A percentile compares a stretch with the other conserved stretches of the same genome.
These are phyloP conservation scores for Euryodendron excelsum DNA, from an alignment of 148 eudicot species.

Conservation along the genomic window DNA sequence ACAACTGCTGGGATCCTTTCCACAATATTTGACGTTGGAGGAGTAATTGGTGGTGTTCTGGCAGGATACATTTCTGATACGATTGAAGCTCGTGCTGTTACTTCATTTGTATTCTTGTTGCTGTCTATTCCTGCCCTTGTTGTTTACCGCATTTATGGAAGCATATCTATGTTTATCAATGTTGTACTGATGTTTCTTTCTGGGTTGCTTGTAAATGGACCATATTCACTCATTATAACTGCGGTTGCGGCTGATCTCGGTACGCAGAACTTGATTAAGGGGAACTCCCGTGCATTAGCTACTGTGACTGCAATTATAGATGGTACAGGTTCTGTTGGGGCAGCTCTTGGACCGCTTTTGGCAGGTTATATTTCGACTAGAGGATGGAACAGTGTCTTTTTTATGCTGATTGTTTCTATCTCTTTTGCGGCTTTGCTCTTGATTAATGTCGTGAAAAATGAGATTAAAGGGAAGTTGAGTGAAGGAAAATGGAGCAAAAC, in stretches of 20 bases:
- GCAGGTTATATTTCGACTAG: slow-evolving; percentile 86
- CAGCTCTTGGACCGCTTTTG: slow-evolving; percentile 93
- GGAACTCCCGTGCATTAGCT: slow-evolving; percentile 84
- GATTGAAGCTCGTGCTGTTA: slow-evolving; percentile 79
- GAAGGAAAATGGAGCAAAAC: slow-evolving; percentile 37
- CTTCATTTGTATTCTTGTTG: slow-evolving; percentile 56
- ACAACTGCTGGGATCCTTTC: slow-evolving; percentile 87
- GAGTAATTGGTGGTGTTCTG: slow-evolving; percentile 79
- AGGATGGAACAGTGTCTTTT: slow-evolving; percentile 90
- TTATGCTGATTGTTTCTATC: slow-evolving; percentile 70
- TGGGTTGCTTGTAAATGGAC: slow-evolving; percentile 86
- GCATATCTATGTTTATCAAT: slow-evolving; percentile 61
- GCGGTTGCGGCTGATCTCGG: slow-evolving; percentile 96
- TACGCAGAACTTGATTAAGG: slow-evolving; percentile 58
- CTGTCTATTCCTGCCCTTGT: slow-evolving; percentile 76
- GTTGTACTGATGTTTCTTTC: slow-evolving; percentile 64
- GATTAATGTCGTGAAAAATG: slow-evolving; percentile 58
- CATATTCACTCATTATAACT: slow-evolving; percentile 85
- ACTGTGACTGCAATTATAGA: slow-evolving; percentile 94
- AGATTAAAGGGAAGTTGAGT: slow-evolving; percentile 52
- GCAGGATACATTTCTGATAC: slow-evolving; percentile 74
- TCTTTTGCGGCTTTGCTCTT: slow-evolving; percentile 59
- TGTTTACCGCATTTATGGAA: slow-evolving; percentile 70
- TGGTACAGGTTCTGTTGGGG: slow-evolving; percentile 93
- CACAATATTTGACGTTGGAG: slow-evolving; percentile 84